phyloP scores from a whole-genome alignment of 129 eudicot species.

The Ambrosia trifida region DNA sequence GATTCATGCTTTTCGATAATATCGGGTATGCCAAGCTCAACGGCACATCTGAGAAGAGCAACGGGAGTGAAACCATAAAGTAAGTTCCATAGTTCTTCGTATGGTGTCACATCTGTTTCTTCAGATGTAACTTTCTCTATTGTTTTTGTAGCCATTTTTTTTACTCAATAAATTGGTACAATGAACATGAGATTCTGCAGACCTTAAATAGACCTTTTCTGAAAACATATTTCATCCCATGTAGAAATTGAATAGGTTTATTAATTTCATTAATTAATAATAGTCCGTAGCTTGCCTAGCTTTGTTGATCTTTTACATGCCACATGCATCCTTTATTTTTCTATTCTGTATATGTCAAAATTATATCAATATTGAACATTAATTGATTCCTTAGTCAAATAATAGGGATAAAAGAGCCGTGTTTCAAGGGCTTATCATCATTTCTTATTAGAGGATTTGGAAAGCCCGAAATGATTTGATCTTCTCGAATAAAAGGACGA shows the following conservation, averaged over 20 bases:
- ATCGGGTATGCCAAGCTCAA: slow-evolving; percentile 4
- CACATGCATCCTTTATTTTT: too few relatives aligned
- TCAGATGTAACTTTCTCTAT: too few relatives aligned
- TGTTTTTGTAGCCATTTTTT: background rate
- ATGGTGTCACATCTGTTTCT: background rate
- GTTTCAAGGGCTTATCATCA: too few relatives aligned
- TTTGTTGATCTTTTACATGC: too few relatives aligned
- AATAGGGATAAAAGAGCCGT: too few relatives aligned
- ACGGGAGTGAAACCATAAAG: background rate
- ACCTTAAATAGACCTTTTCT: background rate
- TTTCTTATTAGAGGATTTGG: too few relatives aligned
- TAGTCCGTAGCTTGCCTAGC: background rate
- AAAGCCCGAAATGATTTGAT: too few relatives aligned
- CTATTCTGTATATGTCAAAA: too few relatives aligned
- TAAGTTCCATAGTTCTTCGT: slow-evolving; percentile 9
- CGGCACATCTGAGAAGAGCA: slow-evolving; percentile 3
- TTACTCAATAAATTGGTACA: background rate
- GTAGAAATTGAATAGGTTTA: background rate
- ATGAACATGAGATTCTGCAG: background rate
- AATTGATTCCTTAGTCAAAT: too few relatives aligned
- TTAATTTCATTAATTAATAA: background rate
- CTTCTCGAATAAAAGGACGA: too few relatives aligned
- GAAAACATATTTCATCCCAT: background rate
- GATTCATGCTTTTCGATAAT: background rate
- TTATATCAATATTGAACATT: too few relatives aligned